Conservation (phyloP, 2,329 filamentous ascomycete species). For the Diaporthe helianthi region DNA sequence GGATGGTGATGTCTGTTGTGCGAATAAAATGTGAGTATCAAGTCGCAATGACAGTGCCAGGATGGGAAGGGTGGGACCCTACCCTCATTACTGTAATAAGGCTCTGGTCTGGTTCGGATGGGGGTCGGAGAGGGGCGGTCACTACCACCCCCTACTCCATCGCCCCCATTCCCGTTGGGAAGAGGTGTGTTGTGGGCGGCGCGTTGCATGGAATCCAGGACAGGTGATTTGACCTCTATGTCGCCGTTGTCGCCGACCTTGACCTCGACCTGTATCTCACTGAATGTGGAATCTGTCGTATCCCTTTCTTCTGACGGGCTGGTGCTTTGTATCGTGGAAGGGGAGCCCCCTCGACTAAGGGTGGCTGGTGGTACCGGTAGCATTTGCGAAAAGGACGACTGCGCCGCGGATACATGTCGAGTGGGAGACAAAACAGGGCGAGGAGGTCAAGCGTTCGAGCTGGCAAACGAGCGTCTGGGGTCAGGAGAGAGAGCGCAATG, state of each 20-base stretch:
- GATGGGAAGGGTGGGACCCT: not conserved
- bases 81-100: slow-evolving; percentile 34
- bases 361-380: slow-evolving; percentile 34
- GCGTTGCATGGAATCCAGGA: slow-evolving; percentile 31
- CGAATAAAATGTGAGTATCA: slow-evolving; percentile 31
- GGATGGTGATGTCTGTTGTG: slow-evolving; percentile 73
- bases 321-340: slow-evolving; percentile 29
- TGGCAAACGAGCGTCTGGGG: slow-evolving; percentile 9
- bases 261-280: slow-evolving; percentile 32
- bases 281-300: slow-evolving; percentile 34
- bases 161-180: slow-evolving; percentile 29
- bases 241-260: slow-evolving; percentile 33
- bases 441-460: slow-evolving; percentile 1
- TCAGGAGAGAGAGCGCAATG: slow-evolving; percentile 18
- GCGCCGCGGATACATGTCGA: slow-evolving; percentile 36
- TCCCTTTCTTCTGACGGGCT: slow-evolving; percentile 32
- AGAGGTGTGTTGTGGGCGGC: slow-evolving; percentile 29
- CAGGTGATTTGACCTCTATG: slow-evolving; percentile 30
- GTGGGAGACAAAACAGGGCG: slow-evolving; percentile 28
- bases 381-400: slow-evolving; percentile 34
- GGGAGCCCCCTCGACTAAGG: slow-evolving; percentile 32
- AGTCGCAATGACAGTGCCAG: slow-evolving; percentile 3
- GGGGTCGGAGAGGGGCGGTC: slow-evolving; percentile 29
- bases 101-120: slow-evolving; percentile 25
- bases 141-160: slow-evolving; percentile 20